phyloP scores from a whole-genome alignment of 2,329 filamentous ascomycete genomes.

The Monosporascus sp. region DNA sequence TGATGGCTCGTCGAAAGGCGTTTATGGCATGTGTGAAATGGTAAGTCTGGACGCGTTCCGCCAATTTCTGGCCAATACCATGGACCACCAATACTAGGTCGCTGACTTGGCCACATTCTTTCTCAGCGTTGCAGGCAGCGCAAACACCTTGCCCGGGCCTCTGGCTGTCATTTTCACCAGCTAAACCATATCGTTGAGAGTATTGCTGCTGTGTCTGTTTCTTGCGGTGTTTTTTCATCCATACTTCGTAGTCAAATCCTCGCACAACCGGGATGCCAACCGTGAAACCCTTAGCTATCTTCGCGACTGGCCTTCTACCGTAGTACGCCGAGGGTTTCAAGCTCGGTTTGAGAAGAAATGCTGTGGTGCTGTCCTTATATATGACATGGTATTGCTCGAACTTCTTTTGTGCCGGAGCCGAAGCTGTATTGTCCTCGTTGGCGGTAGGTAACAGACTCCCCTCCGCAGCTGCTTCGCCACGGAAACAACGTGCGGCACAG shows the following conservation, averaged over 20 bases:
- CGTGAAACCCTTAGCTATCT: conserved; percentile 75
- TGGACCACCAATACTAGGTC: conserved; percentile 90
- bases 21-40: conserved; percentile 98
- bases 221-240: conserved; percentile 64
- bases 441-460: conserved; percentile 30
- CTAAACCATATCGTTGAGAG: conserved; percentile 16
- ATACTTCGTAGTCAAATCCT: conserved; percentile 74
- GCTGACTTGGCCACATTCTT: conserved; percentile 64
- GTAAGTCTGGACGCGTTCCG: conserved; percentile 89
- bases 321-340: conserved; percentile 82
- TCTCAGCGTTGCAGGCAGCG: conserved; percentile 57
- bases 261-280: conserved; percentile 85
- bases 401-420: conserved; percentile 42
- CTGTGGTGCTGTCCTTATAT: conserved; percentile 70
- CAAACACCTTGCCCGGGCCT: conserved; percentile 30
- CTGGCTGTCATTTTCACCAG: conserved; percentile 21
- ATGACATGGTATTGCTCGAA: conserved; percentile 79
- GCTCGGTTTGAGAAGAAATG: conserved; percentile 81
- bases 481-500: conserved; percentile 55
- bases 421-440: conserved; percentile 33
- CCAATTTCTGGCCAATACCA: conserved; percentile 94
- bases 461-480: conserved; percentile 53
- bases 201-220: conserved; percentile 28
- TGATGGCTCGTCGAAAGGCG: conserved; percentile 77
- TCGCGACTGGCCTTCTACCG: conserved; percentile 71